Base-by-base conservation (phyloP, 2,329 filamentous ascomycete species). In the Aspergillus pseudoglaucus region DNA sequence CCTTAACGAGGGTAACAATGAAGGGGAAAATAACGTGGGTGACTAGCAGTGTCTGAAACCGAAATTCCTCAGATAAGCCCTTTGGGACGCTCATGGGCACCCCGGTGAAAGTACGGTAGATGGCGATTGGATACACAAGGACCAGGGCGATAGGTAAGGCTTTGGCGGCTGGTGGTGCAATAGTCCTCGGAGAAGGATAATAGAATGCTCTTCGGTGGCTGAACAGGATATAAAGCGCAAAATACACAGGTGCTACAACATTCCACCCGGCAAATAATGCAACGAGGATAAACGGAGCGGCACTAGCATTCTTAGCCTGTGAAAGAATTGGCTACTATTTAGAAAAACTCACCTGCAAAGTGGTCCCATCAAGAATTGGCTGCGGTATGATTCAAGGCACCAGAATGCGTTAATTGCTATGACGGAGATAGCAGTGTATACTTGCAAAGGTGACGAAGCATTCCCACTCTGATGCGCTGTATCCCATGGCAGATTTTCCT, bases 141-240 rank as follows among this genome's bases (percentile, higher is more conserved):
- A 52, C n/a, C 3, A 53, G 25, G 10, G 15, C 39, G 2, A 42
- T 23, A 14, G 49, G 47, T 8, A 53, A 45, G 18, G 39, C 17
- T 30, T 42, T 42, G 12, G 47, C 47, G 15, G 42, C 43, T n/a
- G 20, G 35, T 7, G 37, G 12, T 27, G 47, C 15, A 22, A 53
- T 46, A 12, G 47, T 42, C 27, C 52, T 39, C 1, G 49, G 52
- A 2, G 30, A 23, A 1, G 52, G 52, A 32, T 51, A 53, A 37
- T 53, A 53, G 15, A 53, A 53, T 12, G 17, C 23, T 17, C 40
- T n/a, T 12, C 3, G 12, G 10, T 20, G 39, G 17, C 49, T 53
- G 7, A 23, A 20, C 18, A 25, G 25, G n/a, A 53, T 50, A 42
- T 49, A 42, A 8, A 48, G 15, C 10, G 43, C 45, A 18, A 48